phyloP scores from a whole-genome alignment of 169 alveolate species.

The Fabrea salina region DNA sequence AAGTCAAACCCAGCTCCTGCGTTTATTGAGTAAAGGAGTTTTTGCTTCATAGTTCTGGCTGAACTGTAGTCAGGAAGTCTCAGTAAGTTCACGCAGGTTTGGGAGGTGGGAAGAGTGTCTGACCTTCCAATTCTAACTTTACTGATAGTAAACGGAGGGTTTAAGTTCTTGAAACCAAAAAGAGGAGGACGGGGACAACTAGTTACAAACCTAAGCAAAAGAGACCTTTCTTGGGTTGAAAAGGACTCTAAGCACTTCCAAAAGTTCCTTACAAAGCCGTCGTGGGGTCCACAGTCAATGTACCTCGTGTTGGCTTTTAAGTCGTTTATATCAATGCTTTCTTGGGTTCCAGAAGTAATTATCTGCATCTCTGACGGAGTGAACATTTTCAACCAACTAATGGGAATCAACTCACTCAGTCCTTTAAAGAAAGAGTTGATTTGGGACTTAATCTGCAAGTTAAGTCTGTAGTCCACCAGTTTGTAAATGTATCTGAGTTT shows the following conservation, averaged over 20 bases:
- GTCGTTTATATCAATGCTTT: conserved; percentile 66
- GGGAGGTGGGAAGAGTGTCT: conserved; percentile 67
- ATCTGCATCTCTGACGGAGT: conserved; percentile 70
- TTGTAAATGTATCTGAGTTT: conserved; percentile 66
- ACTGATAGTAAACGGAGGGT: conserved; percentile 59
- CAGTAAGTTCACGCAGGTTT: conserved; percentile 79
- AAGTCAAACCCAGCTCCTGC: conserved; percentile 78
- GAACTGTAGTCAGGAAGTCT: conserved; percentile 68
- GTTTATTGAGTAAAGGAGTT: conserved; percentile 60
- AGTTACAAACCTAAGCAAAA: conserved; percentile 72
- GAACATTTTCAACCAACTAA: conserved; percentile 57
- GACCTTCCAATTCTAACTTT: conserved; percentile 11
- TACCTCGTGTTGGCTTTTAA: conserved; percentile 60
- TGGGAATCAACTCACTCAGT: conserved; percentile 27
- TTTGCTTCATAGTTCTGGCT: conserved; percentile 47
- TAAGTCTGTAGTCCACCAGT: conserved; percentile 66
- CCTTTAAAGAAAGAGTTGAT: conserved; percentile 67
- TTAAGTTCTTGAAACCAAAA: conserved; percentile 60
- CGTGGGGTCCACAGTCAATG: conserved; percentile 56
- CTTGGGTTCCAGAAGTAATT: conserved; percentile 71
- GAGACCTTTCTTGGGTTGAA: conserved; percentile 51
- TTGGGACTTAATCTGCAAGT: conserved; percentile 56
- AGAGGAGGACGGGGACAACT: conserved; percentile 80
- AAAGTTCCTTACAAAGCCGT: conserved; percentile 54
- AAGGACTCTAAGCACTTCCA: conserved; percentile 69